Conservation (phyloP, 495 filamentous ascomycete species). For the Talaromyces adpressus region DNA sequence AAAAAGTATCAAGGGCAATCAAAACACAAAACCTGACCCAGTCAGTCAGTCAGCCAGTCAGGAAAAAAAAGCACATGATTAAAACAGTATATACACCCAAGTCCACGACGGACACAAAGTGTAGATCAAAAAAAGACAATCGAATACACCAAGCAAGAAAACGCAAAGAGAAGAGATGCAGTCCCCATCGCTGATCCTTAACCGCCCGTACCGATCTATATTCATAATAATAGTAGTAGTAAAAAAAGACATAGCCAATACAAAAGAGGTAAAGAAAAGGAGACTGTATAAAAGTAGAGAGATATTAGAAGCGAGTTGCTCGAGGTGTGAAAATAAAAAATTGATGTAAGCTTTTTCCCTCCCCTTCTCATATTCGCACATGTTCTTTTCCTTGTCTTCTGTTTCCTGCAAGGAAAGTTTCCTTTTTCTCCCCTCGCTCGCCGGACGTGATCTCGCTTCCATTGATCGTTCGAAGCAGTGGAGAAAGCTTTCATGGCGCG, state of each 20-base stretch:
- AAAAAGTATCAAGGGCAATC: neutral
- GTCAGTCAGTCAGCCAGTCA: neutral
- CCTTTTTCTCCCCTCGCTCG: neutral
- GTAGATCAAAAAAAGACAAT: neutral
- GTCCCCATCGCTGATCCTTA: constrained; percentile 5
- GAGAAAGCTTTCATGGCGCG: neutral
- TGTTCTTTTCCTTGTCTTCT: neutral
- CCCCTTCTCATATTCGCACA: constrained; percentile 2
- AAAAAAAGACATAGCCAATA: constrained; percentile 4
- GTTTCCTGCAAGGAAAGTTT: neutral
- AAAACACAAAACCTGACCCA: neutral
- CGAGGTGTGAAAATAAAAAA: neutral
- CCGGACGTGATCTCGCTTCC: neutral
- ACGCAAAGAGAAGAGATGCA: neutral
- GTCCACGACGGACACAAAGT: constrained; percentile 1
- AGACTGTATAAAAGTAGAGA: neutral
- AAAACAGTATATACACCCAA: constrained; percentile 8
- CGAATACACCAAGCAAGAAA: neutral
- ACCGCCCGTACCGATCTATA: constrained; percentile 9
- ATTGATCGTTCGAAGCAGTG: neutral
- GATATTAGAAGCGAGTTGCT: constrained; percentile 1
- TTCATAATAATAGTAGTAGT: neutral
- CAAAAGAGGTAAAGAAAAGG: neutral
- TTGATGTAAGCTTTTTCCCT: neutral
- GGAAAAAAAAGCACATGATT: constrained; percentile 4